Evolutionary conservation across 2,329 filamentous ascomycete genomes (phyloP).

Genomic region (Falciphora oryzae): DNA sequence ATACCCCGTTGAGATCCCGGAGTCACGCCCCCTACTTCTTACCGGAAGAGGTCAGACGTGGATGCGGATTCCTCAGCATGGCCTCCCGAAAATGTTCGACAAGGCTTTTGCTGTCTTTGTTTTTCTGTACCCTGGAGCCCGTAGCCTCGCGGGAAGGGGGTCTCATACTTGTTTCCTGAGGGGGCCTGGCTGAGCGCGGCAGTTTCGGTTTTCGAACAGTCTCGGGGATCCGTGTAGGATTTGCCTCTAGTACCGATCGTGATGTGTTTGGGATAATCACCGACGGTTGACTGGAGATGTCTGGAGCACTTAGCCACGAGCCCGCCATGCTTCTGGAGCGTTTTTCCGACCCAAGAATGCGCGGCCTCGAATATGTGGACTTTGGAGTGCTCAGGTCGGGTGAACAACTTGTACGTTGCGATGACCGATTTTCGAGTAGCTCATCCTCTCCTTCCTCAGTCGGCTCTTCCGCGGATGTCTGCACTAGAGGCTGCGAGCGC

Average conservation of each 20-base stretch:
- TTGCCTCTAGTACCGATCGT: not conserved
- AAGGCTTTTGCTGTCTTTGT: not conserved
- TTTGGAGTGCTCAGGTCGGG: constrained; percentile 2
- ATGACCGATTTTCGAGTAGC: not conserved
- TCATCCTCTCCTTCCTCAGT: not conserved
- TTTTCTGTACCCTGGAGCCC: not conserved
- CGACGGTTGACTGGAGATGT: not conserved
- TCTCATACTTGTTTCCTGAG: not conserved
- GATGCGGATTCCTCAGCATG: not conserved
- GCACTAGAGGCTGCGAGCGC: not conserved
- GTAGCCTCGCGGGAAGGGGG: too few species aligned
- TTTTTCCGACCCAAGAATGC: not conserved
- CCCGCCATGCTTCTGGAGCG: not conserved
- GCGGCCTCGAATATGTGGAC: not conserved
- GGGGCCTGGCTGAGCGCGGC: too few species aligned
- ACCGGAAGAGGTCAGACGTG: not conserved
- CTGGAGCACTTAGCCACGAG: not conserved
- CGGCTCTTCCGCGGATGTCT: not conserved
- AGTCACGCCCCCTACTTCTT: not conserved
- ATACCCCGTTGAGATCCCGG: not conserved
- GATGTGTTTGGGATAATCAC: constrained; percentile 9
- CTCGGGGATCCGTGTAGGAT: constrained; percentile 7
- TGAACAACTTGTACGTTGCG: not conserved
- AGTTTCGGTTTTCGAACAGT: constrained; percentile 6
- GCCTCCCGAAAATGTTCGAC: not conserved